Percentiles rank a stretch among this genome's conserved stretches.
These are phyloP conservation scores for Backusella tuberculispora DNA, from an alignment of 192 early-diverging fungal genomes.

Conservation along the genomic window DNA sequence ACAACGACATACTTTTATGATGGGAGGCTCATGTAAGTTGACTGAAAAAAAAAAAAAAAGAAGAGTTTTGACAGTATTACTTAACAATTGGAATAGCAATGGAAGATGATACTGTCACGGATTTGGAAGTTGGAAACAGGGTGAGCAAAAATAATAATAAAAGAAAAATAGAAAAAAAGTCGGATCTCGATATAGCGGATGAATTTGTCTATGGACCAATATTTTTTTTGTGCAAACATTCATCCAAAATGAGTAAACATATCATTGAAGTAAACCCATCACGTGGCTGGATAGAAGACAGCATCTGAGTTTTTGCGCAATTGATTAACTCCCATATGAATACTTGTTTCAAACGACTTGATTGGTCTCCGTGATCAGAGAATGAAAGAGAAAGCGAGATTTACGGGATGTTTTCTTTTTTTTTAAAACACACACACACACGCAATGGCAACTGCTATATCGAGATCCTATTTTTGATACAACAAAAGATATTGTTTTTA, in stretches of 20 bases:
- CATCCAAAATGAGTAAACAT: background rate
- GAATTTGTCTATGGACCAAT: background rate
- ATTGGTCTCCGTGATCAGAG: background rate
- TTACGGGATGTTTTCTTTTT: too few species aligned
- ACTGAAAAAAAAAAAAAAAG: background rate
- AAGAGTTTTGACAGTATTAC: background rate
- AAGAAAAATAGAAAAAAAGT: background rate
- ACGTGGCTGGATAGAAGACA: background rate
- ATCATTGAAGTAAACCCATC: background rate
- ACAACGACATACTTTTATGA: constrained; percentile 8
- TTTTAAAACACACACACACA: too few species aligned
- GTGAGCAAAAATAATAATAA: background rate
- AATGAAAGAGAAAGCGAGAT: background rate
- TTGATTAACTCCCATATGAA: background rate
- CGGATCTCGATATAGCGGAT: constrained; percentile 7
- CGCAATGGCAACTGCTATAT: background rate
- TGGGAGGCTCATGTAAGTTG: background rate
- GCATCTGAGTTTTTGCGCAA: background rate
- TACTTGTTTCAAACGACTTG: background rate
- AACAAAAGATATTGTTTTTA: too few species aligned
- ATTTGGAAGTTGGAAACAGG: constrained; percentile 12
- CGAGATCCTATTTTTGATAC: background rate
- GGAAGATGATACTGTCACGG: background rate
- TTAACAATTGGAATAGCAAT: background rate
- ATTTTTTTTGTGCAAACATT: background rate